Evolutionary conservation across 1,284 basidiomycete genomes (phyloP), one percentile per base, ranked within the genome.

Genomic region (Fomitiporia mediterranea): DNA sequence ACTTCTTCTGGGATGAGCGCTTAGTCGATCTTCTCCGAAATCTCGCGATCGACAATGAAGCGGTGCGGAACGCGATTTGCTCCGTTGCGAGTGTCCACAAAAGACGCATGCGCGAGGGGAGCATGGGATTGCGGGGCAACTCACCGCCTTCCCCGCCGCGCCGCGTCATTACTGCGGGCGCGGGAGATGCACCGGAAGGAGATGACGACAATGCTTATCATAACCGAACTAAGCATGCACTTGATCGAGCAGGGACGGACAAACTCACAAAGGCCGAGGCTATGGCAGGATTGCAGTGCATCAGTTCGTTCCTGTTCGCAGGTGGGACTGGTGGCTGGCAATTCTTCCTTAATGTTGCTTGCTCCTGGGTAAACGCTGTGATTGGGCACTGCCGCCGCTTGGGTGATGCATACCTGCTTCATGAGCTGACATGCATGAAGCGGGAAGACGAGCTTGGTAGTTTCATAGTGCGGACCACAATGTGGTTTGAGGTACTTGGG

Each of bases 401-500:
- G 15, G 25, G 25, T 5, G 25, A 30, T n/a, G 44, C 13, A 13
- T 30, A 46, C 25, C 27, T 30, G n/a, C 44, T 30, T 2, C 25
- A 30, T 2, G 27, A 28, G 27, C 44, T 46, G 7, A 21, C 28
- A 11, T 8, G 13, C 3, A 13, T 44, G 15, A 39, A 9, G 19
- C 32, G 32, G 21, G 30, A 44, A 2, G 34, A 44, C 9, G 48
- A 40, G 32, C 42, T 59, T 15, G 76, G 71, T 66, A 79, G 71
- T 34, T 90, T 89, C 68, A 83, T 91, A 62, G 78, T 91, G 68
- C 87, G 87, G 67, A 86, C 87, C 23, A 82, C 87, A 38, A 83
- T 92, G 59, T 91, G 89, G 89, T 90, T 89, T 65, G 89, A 92
- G 68, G 87, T 91, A 38, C 75, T 91, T 40, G 86, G 86, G 4